Evolutionary conservation across 495 filamentous ascomycete genomes (phyloP).

Genomic region (Cercophora newfieldiana): DNA sequence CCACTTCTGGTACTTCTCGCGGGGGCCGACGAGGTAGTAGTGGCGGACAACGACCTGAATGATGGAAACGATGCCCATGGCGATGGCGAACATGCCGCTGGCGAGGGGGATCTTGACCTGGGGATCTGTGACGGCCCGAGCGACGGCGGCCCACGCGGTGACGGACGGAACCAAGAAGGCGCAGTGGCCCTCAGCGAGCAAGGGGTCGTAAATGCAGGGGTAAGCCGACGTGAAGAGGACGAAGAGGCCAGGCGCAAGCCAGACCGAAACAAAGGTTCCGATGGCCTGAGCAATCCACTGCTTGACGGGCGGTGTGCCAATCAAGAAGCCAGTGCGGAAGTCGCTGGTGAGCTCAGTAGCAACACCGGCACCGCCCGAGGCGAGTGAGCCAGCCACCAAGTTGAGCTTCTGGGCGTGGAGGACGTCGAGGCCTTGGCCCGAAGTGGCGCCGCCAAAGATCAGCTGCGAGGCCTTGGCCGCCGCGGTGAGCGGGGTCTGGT

Average conservation of each 20-base stretch:
- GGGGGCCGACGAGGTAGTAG: conserved; percentile 51
- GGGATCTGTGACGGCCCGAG: conserved; percentile 63
- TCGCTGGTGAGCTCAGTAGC: conserved; percentile 56
- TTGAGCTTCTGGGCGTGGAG: conserved; percentile 59
- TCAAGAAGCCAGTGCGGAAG: conserved; percentile 64
- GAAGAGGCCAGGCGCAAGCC: conserved; percentile 63
- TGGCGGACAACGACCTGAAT: conserved; percentile 57
- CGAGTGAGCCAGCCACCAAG: conserved; percentile 62
- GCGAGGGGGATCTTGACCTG: conserved; percentile 54
- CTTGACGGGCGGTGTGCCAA: conserved; percentile 60
- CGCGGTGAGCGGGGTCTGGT: conserved; percentile 64
- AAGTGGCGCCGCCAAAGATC: conserved; percentile 62
- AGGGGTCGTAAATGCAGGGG: conserved; percentile 58
- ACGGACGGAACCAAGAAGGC: conserved; percentile 62
- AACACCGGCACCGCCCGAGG: conserved; percentile 58
- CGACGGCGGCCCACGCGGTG: conserved; percentile 64
- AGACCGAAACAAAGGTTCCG: conserved; percentile 61
- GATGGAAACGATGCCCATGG: conserved; percentile 52
- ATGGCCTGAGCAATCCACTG: conserved; percentile 65
- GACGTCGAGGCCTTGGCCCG: conserved; percentile 45
- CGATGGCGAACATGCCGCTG: conserved; percentile 58
- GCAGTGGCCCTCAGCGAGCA: conserved; percentile 39
- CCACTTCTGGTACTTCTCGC: conserved; percentile 55
- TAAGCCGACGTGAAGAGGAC: conserved; percentile 65
- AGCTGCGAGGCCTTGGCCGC: conserved; percentile 68